Conservation (phyloP, 2,329 filamentous ascomycete species). For the Phaeophleospora eucalypticola region DNA sequence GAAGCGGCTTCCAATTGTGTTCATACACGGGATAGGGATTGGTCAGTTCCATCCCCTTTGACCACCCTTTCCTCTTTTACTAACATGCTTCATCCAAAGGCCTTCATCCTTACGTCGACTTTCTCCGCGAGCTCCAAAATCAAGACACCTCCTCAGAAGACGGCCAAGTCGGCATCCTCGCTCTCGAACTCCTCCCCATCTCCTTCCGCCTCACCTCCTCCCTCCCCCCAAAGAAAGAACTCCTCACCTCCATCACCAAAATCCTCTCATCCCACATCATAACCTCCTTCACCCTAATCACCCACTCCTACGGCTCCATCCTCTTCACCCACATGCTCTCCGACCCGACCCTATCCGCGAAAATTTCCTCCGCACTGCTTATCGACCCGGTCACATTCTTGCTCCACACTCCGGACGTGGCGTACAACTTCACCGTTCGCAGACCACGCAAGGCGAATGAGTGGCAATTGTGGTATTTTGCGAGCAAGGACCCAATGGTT, state of each 20-base stretch:
- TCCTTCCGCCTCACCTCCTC: conserved; percentile 58
- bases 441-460: conserved; percentile 55
- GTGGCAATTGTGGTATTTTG: conserved; percentile 68
- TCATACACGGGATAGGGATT: conserved; percentile 67
- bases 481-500: conserved; percentile 62
- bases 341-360: conserved; percentile 40
- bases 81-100: not conserved
- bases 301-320: conserved; percentile 60
- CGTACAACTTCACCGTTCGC: conserved; percentile 63
- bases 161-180: conserved; percentile 56
- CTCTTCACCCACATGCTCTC: conserved; percentile 60
- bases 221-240: conserved; percentile 50
- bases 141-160: conserved; percentile 30
- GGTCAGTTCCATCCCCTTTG: conserved; percentile 34
- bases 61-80: not conserved
- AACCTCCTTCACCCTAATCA: conserved; percentile 56
- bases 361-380: conserved; percentile 49
- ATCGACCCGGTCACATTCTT: conserved; percentile 64
- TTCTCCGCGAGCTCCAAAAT: conserved; percentile 4
- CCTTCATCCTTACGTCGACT: conserved; percentile 48
- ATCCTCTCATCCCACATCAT: conserved; percentile 58
- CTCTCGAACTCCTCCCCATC: conserved; percentile 61
- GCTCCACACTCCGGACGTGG: conserved; percentile 64
- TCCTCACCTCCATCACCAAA: conserved; percentile 52
- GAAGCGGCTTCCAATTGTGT: conserved; percentile 57